Evolutionary conservation across 148 eudicot genomes (phyloP), one percentile per base, ranked within the genome.

Genomic region (Pouteria glomerata): DNA sequence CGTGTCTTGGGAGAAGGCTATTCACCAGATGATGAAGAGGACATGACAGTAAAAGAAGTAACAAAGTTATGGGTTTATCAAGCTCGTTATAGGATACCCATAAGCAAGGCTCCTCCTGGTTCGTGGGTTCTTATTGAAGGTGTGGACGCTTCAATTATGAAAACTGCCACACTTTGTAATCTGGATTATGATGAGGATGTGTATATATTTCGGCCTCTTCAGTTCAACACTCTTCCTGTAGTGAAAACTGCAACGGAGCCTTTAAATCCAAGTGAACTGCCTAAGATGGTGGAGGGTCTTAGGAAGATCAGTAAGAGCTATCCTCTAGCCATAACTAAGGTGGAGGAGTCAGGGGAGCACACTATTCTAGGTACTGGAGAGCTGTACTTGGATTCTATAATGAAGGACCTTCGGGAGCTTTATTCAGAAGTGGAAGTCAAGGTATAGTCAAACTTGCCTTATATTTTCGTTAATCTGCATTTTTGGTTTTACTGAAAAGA

Each of bases 71-170:
- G 97, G 99, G 94, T 96, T 60, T 96, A 96, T 76, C 99, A 96
- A 80, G 87, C 99, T 77, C 94, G 99, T 52, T 96, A 92, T 73
- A 90, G 99, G 78, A 87, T 96, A 78, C 99, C 99, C 75, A 76
- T 96, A 44, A 90, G 89, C 73, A 90, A 86, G 78, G 97, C 99
- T 44, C 99, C 96, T 71, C 99, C 99, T 59, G 99, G 99, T 77
- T 86, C 99, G 63, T 96, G 99, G 99, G 99, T 96, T 72, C 92
- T 96, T 37, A 92, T 96, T 82, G 99, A 96, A 86, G 99, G 99
- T 66, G 99, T 96, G 23, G 99, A 96, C 82, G 97, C 99, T 53
- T 96, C 99, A 29, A 96, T 92, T 37, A 96, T 96, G 99, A 96
- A 96, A 78, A 92, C 97, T 69, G 99, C 99, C 53, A 96, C 99